Percentiles rank a stretch among this genome's conserved stretches.
These are phyloP conservation scores for Tylopilus intermedius DNA, from an alignment of 768 basidiomycete genomes.

Conservation along the genomic window DNA sequence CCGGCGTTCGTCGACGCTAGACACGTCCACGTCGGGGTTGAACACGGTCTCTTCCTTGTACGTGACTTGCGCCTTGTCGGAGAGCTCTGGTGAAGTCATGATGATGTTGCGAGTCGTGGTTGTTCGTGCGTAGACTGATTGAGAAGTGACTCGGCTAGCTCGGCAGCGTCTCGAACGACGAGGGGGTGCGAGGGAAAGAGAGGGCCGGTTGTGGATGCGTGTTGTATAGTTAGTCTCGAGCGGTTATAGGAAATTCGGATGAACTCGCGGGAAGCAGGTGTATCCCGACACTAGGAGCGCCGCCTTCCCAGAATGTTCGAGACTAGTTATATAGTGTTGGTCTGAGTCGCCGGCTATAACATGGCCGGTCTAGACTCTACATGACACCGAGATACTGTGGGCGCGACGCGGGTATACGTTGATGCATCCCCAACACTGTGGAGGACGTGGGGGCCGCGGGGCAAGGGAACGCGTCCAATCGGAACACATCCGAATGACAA, in stretches of 20 bases:
- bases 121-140: not conserved
- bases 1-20: conserved; percentile 61
- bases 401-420: not conserved
- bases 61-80: conserved; percentile 1
- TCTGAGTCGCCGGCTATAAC: too few species aligned
- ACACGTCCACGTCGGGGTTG: conserved; percentile 50
- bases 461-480: not conserved
- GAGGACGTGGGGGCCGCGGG: too few species aligned
- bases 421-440: too few species aligned
- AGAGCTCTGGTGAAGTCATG: not conserved
- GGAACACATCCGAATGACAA: not conserved
- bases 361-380: too few species aligned
- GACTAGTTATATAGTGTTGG: too few species aligned
- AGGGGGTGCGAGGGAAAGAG: not conserved
- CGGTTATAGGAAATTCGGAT: too few species aligned
- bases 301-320: too few species aligned
- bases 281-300: too few species aligned
- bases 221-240: too few species aligned
- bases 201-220: not conserved
- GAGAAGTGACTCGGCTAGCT: not conserved
- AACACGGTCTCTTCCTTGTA: conserved; percentile 19
- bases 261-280: too few species aligned
- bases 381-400: too few species aligned
- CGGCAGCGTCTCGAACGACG: not conserved
- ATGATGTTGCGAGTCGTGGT: too few species aligned